Evolutionary conservation across 495 filamentous ascomycete species (phyloP), one percentile per base, ranked within the genome.

Genomic region (Penicillium cataractarum): DNA sequence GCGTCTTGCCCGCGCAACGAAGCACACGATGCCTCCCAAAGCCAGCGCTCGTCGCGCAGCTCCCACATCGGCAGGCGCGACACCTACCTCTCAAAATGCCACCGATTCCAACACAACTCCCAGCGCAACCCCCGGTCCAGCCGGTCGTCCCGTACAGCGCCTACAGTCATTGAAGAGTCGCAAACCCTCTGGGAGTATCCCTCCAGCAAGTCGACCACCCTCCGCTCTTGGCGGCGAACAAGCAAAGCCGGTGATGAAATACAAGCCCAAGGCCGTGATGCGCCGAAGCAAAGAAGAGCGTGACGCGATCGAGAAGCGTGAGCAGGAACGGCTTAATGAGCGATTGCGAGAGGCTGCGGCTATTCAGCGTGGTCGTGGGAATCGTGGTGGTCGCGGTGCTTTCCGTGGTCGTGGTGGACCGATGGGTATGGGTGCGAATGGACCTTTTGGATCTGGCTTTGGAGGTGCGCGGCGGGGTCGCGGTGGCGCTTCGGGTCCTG

Each of bases 201-300:
- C 69, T 2, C 64, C 76, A 2, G 54, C 58, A 10, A 66, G 63
- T 15, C 65, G 69, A 26, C 61, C 74, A 2, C 54, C 70, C n/a
- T 68, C 74, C 15, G 57, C 63, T 15, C 50, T 67, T 1, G 57
- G 61, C 33, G 74, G 70, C 15, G 71, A 77, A 29, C 64, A 69
- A 0, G 52, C 72, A 1, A 80, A 79, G 58, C 78, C 79, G 1
- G 71, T 69, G 3, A 61, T 85, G 32, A 86, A 85, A 58, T 81
- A 79, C 54, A 73, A 79, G 62, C 83, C 83, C 5, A 80, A 78
- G 44, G 72, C 74, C 0, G 73, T 78, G 5, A 67, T 65, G 4
- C 83, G 82, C 9, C 81, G 81, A 49, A 82, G 77, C 63, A 81
- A 84, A 63, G 80, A 82, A 58, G 83, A 84, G 63, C 80, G 82